phyloP scores from a whole-genome alignment of 129 eudicot genomes.

The Silybum marianum region DNA sequence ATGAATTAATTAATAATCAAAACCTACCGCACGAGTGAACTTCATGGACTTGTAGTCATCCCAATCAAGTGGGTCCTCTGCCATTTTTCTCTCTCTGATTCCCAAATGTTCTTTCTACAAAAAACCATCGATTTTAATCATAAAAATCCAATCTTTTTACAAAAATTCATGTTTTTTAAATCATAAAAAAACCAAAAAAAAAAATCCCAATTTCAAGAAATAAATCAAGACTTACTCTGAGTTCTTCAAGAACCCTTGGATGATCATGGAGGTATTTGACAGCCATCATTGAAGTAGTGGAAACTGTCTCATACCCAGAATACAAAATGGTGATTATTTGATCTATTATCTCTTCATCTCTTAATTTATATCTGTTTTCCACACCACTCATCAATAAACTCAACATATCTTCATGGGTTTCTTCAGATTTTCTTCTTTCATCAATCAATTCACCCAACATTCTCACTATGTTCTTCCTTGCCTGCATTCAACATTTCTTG shows the following conservation, averaged over 20 bases:
- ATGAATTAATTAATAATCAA: slow-evolving; percentile 20
- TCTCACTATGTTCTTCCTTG: slow-evolving; percentile 71
- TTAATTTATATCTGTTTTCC: slow-evolving; percentile 64
- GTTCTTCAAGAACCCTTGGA: slow-evolving; percentile 87
- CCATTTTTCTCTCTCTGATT: slow-evolving; percentile 75
- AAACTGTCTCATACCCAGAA: slow-evolving; percentile 97
- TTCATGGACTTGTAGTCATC: slow-evolving; percentile 89
- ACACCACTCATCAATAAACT: slow-evolving; percentile 62
- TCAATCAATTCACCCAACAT: slow-evolving; percentile 64
- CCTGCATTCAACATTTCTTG: slow-evolving; percentile 47
- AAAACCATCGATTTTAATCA: background rate
- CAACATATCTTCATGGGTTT: slow-evolving; percentile 70
- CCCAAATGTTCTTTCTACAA: slow-evolving; percentile 91
- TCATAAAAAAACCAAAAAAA: background rate
- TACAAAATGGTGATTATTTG: slow-evolving; percentile 86
- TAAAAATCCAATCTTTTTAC: background rate
- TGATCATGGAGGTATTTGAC: slow-evolving; percentile 97
- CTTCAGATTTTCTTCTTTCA: slow-evolving; percentile 61
- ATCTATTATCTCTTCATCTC: slow-evolving; percentile 94
- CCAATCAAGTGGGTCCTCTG: slow-evolving; percentile 86
- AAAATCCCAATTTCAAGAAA: background rate
- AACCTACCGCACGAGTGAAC: slow-evolving; percentile 97
- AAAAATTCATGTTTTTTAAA: background rate
- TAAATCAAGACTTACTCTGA: slow-evolving; percentile 63
- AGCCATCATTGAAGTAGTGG: slow-evolving; percentile 99